phyloP scores from a whole-genome alignment of 805 yeast species.

The Priceomyces castillae region DNA sequence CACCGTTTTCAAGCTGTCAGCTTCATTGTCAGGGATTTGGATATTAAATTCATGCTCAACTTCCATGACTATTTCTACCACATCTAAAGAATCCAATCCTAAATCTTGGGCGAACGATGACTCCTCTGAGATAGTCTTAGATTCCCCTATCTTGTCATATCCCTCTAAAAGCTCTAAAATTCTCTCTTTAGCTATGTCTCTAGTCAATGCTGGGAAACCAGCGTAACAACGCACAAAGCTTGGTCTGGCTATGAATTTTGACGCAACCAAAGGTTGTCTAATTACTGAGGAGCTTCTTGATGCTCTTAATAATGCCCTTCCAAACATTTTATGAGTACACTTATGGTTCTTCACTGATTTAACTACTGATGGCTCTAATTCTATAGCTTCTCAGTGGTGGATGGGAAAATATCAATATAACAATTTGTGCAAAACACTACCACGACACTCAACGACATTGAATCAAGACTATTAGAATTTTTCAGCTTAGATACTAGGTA shows the following conservation, averaged over 20 bases:
- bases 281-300: slow-evolving; percentile 21
- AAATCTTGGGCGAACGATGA: slow-evolving; percentile 39
- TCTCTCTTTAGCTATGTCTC: slow-evolving; percentile 61
- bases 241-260: slow-evolving; percentile 8
- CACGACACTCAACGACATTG: slow-evolving; percentile 2
- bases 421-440: background rate
- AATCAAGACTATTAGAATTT: background rate
- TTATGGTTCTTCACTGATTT: background rate
- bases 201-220: slow-evolving; percentile 57
- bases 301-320: slow-evolving; percentile 26
- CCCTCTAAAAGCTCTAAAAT: slow-evolving; percentile 63
- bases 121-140: slow-evolving; percentile 36
- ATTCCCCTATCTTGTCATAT: slow-evolving; percentile 50
- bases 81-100: slow-evolving; percentile 48
- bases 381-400: slow-evolving; percentile 5
- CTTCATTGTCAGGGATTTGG: slow-evolving; percentile 47
- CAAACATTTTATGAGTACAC: slow-evolving; percentile 24
- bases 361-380: background rate
- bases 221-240: slow-evolving; percentile 43
- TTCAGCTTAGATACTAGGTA: background rate
- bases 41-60: slow-evolving; percentile 48
- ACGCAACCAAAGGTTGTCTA: slow-evolving; percentile 14
- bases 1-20: slow-evolving; percentile 44
- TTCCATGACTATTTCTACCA: slow-evolving; percentile 47
- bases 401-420: slow-evolving; percentile 1